Base-by-base conservation (phyloP, 345 rosid species). In the Noccaea bulbosa region DNA sequence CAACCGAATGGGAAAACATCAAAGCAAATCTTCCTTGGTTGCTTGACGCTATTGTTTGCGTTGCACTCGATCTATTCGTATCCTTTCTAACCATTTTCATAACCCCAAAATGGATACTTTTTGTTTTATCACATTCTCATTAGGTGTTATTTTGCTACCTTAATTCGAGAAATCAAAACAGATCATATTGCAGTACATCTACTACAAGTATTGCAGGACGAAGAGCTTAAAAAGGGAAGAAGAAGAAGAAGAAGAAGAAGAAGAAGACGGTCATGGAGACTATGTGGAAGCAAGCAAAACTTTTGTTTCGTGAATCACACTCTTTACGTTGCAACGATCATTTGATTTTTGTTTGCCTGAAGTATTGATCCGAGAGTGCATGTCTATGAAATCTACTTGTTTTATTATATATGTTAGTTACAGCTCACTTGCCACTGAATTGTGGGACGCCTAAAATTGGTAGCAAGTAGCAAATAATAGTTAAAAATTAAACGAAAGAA, bases 1-100 rank as follows among this genome's bases (percentile, higher is more conserved):
- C 86, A 34, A 85, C 84, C 0, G 80, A 94, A 76, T 91, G 99
- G 99, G 91, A 81, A 1, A 89, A 58, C 64, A 83, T 88, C 74
- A 82, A 87, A 79, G 82, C 97, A 7, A 94, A 91, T 79, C 69
- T 94, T 81, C 83, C 99, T 66, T 94, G 99, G 99, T 71, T 94
- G 83, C 84, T 93, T 66, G 99, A 94, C 68, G 96, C 97, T 9
- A 75, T 78, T 11, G 95, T 88, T 62, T 94, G 99, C 58, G 99
- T 89, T 60, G 73, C 56, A 8, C 95, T 94, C 5, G 99, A 94
- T 79, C 79, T 86, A 54, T 89, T 91, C 44, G 99, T 94, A 94
- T 94, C 97, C 99, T 94, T 71, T 16, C 24, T 39, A 39, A 12
- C 67, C 11, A n/a, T 62, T 51, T 57, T 6, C 20, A 27, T 20